These are phyloP conservation scores for Strigomonas galati DNA, from an alignment of 208 protist species.

Conservation along the genomic window DNA sequence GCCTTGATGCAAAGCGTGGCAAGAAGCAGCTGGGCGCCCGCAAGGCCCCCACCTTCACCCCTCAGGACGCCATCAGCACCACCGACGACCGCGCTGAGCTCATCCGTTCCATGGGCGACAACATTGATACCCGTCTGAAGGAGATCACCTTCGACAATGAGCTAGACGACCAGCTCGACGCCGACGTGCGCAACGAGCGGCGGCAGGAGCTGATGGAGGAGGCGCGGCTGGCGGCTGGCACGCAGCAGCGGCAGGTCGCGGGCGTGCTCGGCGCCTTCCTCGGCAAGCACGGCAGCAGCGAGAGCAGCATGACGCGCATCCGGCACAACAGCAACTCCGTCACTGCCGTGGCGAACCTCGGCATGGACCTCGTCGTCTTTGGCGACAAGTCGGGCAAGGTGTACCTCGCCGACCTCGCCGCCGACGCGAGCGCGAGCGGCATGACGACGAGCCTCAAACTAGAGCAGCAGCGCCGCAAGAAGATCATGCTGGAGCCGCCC, in stretches of 20 bases:
- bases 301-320: constrained; percentile 27
- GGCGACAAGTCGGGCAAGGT: constrained; percentile 88
- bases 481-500: constrained; percentile 57
- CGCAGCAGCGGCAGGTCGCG: constrained; percentile 64
- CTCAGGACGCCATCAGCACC: constrained; percentile 25
- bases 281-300: constrained; percentile 9
- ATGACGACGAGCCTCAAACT: constrained; percentile 8
- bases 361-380: constrained; percentile 55
- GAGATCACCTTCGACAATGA: constrained; percentile 74
- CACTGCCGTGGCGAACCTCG: constrained; percentile 73
- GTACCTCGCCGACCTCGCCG: constrained; percentile 51
- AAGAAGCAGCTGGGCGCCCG: neutral
- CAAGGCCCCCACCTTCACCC: constrained; percentile 16
- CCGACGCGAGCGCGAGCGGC: constrained; percentile 14
- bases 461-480: constrained; percentile 29
- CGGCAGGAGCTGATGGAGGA: constrained; percentile 74
- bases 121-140: constrained; percentile 82
- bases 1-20: neutral
- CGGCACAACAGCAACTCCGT: constrained; percentile 86
- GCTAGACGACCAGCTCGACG: constrained; percentile 73
- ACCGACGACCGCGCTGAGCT: constrained; percentile 29
- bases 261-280: constrained; percentile 40
- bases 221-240: constrained; percentile 67
- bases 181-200: constrained; percentile 69
- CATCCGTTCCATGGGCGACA: constrained; percentile 66